Conservation (phyloP, 2,329 filamentous ascomycete genomes). For the Hypoxylon sp. region DNA sequence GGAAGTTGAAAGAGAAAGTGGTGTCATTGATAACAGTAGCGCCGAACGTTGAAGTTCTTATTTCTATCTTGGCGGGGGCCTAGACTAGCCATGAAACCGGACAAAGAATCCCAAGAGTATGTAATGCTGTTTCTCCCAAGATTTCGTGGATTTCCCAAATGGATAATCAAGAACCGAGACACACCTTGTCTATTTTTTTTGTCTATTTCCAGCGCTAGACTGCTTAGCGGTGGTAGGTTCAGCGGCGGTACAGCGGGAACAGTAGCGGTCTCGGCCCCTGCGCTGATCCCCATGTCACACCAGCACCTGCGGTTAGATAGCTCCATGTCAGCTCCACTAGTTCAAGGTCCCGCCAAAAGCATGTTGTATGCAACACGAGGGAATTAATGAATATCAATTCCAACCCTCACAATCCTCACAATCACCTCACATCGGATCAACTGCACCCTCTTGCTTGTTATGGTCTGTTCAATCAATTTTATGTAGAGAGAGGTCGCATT, state of each 20-base stretch:
- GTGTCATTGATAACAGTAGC: constrained; percentile 30
- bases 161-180: constrained; percentile 21
- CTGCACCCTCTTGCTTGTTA: constrained; percentile 1
- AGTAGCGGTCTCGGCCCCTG: constrained; percentile 39
- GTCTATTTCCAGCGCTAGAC: constrained; percentile 14
- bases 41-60: constrained; percentile 25
- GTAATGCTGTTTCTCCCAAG: constrained; percentile 12
- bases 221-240: constrained; percentile 8
- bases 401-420: constrained; percentile 6
- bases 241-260: background rate
- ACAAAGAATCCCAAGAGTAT: constrained; percentile 8
- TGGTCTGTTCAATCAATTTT: background rate
- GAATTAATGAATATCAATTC: constrained; percentile 19
- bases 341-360: constrained; percentile 1
- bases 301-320: constrained; percentile 10
- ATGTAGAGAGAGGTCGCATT: constrained; percentile 6
- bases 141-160: constrained; percentile 24
- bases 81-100: constrained; percentile 16
- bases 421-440: constrained; percentile 8
- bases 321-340: constrained; percentile 2
- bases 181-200: constrained; percentile 8
- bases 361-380: background rate
- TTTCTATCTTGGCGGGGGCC: constrained; percentile 25
- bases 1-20: constrained; percentile 22
- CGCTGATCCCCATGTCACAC: constrained; percentile 29